Conservation (phyloP, 2,329 filamentous ascomycete species). For the Aulographum hederae region DNA sequence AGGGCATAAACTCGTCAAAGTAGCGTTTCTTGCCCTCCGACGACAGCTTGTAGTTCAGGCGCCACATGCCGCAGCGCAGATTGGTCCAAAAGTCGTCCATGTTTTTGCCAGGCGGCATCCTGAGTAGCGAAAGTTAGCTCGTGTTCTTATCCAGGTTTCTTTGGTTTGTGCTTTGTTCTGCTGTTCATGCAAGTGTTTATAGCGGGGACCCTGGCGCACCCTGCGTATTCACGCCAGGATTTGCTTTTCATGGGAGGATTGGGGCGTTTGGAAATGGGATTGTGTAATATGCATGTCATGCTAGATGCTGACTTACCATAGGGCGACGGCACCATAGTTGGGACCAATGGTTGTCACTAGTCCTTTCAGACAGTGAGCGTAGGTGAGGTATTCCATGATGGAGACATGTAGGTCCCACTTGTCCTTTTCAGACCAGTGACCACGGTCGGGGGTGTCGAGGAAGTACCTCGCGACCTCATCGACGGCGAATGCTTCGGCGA, state of each 20-base stretch:
- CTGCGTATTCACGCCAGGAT: too few species aligned
- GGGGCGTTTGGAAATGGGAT: too few species aligned
- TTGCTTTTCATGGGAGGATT: too few species aligned
- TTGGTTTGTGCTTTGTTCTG: constrained; percentile 1
- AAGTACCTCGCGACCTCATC: constrained; percentile 62
- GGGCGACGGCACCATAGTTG: constrained; percentile 58
- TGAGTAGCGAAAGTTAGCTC: constrained; percentile 19
- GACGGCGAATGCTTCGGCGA: constrained; percentile 60
- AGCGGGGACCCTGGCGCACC: too few species aligned
- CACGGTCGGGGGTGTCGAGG: constrained; percentile 51
- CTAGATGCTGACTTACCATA: constrained; percentile 46
- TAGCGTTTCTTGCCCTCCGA: constrained; percentile 55
- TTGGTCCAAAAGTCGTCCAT: constrained; percentile 57
- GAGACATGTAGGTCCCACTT: constrained; percentile 62
- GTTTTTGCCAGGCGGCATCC: constrained; percentile 58
- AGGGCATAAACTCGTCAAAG: constrained; percentile 58
- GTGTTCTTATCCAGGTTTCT: constrained; percentile 1
- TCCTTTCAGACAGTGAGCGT: constrained; percentile 57
- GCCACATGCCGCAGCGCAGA: constrained; percentile 60
- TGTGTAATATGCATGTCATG: background rate
- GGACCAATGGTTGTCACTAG: constrained; percentile 56
- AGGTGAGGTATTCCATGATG: constrained; percentile 61
- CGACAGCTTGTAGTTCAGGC: constrained; percentile 56
- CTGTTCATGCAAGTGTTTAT: too few species aligned
- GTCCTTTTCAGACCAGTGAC: constrained; percentile 41